Percentiles rank a stretch among this genome's conserved stretches.
phyloP scores from a whole-genome alignment of 1,284 basidiomycete genomes.

The Omphalotus olearius region DNA sequence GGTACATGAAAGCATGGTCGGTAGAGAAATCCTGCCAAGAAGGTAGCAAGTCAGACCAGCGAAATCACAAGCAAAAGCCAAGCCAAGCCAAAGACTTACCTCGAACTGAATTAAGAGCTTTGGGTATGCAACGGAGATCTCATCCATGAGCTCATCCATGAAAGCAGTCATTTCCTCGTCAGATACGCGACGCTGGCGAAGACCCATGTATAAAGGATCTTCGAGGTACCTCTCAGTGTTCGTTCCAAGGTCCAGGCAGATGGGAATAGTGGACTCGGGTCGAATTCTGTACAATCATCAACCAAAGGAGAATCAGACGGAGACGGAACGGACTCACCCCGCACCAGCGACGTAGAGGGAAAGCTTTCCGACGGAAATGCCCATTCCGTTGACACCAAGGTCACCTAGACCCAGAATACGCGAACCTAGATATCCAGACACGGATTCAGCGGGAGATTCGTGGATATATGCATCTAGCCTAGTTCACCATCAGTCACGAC shows the following conservation, averaged over 20 bases:
- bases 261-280: slow-evolving; percentile 82
- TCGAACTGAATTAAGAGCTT: slow-evolving; percentile 91
- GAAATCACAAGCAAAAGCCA: slow-evolving; percentile 1
- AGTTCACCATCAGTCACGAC: slow-evolving; percentile 82
- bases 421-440: slow-evolving; percentile 45
- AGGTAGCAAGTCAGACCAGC: neutral
- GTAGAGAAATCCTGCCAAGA: slow-evolving; percentile 72
- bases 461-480: neutral
- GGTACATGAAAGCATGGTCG: slow-evolving; percentile 82
- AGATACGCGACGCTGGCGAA: slow-evolving; percentile 66
- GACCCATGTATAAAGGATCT: slow-evolving; percentile 89
- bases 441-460: neutral
- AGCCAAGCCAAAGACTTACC: slow-evolving; percentile 31
- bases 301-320: neutral
- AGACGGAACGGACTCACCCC: slow-evolving; percentile 42
- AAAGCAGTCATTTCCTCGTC: slow-evolving; percentile 72
- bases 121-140: slow-evolving; percentile 72
- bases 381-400: slow-evolving; percentile 85
- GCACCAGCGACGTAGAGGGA: slow-evolving; percentile 90
- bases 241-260: slow-evolving; percentile 85
- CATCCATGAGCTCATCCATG: slow-evolving; percentile 92
- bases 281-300: slow-evolving; percentile 56
- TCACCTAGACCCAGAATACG: slow-evolving; percentile 93
- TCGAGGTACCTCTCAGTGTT: slow-evolving; percentile 81
- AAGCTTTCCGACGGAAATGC: slow-evolving; percentile 91